Percentiles rank a stretch among this genome's conserved stretches.
Evolutionary conservation across 2,329 filamentous ascomycete genomes (phyloP).

Genomic region (Colletotrichum tabaci): DNA sequence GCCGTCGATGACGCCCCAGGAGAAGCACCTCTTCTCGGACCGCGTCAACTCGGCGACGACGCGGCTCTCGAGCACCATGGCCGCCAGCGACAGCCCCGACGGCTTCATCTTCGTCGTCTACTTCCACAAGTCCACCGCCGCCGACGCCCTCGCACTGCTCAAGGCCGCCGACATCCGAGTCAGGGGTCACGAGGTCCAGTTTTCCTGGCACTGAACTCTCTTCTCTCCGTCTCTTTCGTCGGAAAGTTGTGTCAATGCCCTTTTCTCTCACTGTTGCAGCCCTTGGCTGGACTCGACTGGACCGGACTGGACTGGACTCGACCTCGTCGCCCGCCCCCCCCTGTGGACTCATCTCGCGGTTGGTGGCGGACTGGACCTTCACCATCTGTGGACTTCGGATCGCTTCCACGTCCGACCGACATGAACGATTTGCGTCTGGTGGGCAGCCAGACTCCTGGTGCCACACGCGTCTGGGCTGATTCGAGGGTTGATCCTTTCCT

Average conservation of each 20-base stretch:
- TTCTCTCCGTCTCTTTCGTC: not conserved
- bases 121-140: constrained; percentile 38
- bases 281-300: constrained; percentile 2
- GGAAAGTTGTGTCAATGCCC: too few species aligned
- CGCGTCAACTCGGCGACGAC: constrained; percentile 37
- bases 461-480: not conserved
- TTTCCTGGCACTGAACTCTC: constrained; percentile 37
- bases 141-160: constrained; percentile 35
- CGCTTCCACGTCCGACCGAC: not conserved
- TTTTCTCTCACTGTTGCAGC: not conserved
- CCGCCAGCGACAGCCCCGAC: constrained; percentile 23
- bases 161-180: constrained; percentile 38
- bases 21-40: constrained; percentile 37
- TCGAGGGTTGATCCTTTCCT: constrained; percentile 33
- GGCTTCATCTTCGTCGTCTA: constrained; percentile 38
- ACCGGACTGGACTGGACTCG: constrained; percentile 3
- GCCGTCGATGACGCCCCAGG: constrained; percentile 34
- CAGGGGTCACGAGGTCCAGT: constrained; percentile 36
- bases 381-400: not conserved
- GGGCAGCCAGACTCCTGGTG: not conserved
- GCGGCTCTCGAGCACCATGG: constrained; percentile 38
- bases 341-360: not conserved
- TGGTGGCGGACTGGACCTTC: not conserved
- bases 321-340: not conserved
- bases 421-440: constrained; percentile 1